A percentile compares a stretch with the other conserved stretches of the same genome.
Evolutionary conservation across 495 filamentous ascomycete genomes (phyloP).

Genomic region (Polyplosphaeria fusca): DNA sequence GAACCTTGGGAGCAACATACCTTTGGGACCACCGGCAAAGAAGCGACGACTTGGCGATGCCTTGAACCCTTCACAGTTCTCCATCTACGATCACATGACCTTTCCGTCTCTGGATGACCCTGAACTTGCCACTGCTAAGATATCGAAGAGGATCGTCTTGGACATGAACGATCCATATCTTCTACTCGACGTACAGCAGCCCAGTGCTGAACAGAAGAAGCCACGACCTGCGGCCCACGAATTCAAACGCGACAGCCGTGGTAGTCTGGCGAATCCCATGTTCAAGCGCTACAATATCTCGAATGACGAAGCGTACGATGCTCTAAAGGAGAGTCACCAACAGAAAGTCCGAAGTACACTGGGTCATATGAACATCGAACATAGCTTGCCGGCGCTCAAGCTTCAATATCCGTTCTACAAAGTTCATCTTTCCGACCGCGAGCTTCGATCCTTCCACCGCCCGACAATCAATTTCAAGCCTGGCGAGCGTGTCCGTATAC

Average conservation of each 20-base stretch:
- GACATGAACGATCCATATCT: slow-evolving; percentile 88
- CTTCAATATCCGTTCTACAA: slow-evolving; percentile 93
- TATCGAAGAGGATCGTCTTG: slow-evolving; percentile 74
- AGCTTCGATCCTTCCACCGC: slow-evolving; percentile 89
- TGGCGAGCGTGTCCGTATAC: slow-evolving; percentile 46
- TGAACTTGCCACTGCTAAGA: slow-evolving; percentile 57
- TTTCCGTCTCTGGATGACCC: slow-evolving; percentile 60
- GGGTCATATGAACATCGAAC: slow-evolving; percentile 80
- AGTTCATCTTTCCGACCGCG: slow-evolving; percentile 70
- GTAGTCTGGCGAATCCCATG: slow-evolving; percentile 57
- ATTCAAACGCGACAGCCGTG: slow-evolving; percentile 54
- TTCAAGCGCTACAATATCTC: slow-evolving; percentile 87
- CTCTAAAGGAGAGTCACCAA: slow-evolving; percentile 93
- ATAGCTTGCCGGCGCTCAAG: slow-evolving; percentile 83
- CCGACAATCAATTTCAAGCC: slow-evolving; percentile 62
- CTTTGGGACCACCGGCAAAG: slow-evolving; percentile 16
- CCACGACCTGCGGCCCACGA: slow-evolving; percentile 40
- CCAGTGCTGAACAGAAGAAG: slow-evolving; percentile 38
- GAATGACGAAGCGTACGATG: slow-evolving; percentile 91
- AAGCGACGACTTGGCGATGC: slow-evolving; percentile 13
- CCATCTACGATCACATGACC: slow-evolving; percentile 45
- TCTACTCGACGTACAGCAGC: slow-evolving; percentile 63
- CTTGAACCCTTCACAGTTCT: slow-evolving; percentile 27
- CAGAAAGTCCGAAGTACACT: slow-evolving; percentile 90
- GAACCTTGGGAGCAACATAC: neutral